phyloP scores from a whole-genome alignment of 352 stramenopile species.

The Blastocystis sp. region DNA sequence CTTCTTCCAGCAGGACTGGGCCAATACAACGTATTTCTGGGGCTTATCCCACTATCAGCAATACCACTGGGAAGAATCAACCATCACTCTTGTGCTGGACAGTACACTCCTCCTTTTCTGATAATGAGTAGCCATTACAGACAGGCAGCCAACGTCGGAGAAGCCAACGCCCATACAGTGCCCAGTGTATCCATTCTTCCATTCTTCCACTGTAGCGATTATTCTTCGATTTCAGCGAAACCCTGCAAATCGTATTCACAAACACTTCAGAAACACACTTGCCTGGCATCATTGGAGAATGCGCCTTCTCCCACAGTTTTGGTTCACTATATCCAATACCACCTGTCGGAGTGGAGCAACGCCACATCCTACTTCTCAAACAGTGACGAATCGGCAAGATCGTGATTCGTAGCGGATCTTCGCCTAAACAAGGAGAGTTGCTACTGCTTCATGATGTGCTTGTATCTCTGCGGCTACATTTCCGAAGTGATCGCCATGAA shows the following conservation, averaged over 20 bases:
- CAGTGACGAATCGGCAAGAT: not conserved
- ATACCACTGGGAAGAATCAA: constrained; percentile 5
- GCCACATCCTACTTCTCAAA: constrained; percentile 12
- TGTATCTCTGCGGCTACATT: constrained; percentile 23
- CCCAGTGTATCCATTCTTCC: not conserved
- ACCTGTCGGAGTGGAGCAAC: constrained; percentile 3
- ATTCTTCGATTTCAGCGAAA: not conserved
- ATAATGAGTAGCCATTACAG: not conserved
- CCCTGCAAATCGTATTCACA: not conserved
- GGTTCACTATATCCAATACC: not conserved
- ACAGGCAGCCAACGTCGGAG: not conserved
- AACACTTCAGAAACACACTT: not conserved
- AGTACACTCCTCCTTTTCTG: not conserved
- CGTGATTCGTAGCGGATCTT: not conserved
- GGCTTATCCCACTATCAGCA: not conserved
- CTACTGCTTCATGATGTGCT: constrained; percentile 29
- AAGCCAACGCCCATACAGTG: not conserved
- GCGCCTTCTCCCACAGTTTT: not conserved
- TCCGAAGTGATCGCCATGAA: constrained; percentile 39
- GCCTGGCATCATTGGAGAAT: not conserved
- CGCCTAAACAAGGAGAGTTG: not conserved
- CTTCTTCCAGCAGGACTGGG: not conserved
- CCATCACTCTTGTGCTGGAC: not conserved
- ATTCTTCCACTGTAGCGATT: not conserved
- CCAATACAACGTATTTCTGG: not conserved